Conservation (phyloP, 495 filamentous ascomycete genomes). For the Stereocaulon alpinum region DNA sequence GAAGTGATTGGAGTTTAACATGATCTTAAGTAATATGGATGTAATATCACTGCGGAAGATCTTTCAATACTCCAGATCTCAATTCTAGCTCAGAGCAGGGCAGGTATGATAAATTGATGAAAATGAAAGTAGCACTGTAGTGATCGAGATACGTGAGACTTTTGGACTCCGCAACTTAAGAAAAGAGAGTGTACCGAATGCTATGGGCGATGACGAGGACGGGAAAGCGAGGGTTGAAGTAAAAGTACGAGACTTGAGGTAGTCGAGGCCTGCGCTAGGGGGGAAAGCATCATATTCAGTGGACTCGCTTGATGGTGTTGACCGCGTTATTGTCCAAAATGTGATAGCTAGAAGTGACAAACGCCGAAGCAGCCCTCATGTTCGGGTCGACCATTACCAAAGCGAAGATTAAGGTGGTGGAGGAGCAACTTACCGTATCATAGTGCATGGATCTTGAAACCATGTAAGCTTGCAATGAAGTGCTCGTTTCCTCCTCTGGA, state of each 20-base stretch:
- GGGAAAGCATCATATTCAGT: not conserved
- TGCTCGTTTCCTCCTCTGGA: not conserved
- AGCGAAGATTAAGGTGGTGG: not conserved
- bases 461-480: not conserved
- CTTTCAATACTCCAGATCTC: not conserved
- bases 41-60: too few species aligned
- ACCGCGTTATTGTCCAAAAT: not conserved
- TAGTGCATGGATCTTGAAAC: not conserved
- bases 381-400: not conserved
- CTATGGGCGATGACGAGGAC: not conserved
- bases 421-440: not conserved
- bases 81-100: not conserved
- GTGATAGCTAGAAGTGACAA: not conserved
- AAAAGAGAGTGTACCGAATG: conserved; percentile 6
- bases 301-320: not conserved
- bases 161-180: conserved; percentile 16
- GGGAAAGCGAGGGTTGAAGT: not conserved
- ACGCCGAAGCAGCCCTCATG: not conserved
- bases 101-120: not conserved
- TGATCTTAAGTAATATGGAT: not conserved
- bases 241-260: not conserved
- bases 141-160: conserved; percentile 16
- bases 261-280: not conserved
- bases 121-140: conserved; percentile 9
- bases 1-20: conserved; percentile 14